Base-by-base conservation (phyloP, 352 stramenopile genomes). In the Phytophthora constricta region DNA sequence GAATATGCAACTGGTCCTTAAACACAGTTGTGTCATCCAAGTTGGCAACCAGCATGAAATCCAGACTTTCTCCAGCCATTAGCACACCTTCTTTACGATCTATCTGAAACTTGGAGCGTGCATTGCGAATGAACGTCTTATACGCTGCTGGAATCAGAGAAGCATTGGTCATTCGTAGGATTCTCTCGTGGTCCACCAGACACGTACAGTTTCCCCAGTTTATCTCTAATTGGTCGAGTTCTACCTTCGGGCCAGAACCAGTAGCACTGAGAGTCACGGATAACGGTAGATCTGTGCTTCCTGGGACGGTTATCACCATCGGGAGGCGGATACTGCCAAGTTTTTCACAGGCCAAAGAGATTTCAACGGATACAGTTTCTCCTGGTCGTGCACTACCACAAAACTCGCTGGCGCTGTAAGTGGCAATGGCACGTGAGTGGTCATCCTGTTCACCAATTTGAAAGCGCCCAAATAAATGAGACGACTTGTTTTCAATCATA, bases 1-100 rank as follows among this genome's bases (percentile, higher is more conserved):
- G 74, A 49, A 99, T 90, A 64, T 98, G 90, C 1, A 99, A 77
- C 58, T 98, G 90, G 61, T 99, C 96, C 56, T 95, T 95, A 69
- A 97, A 95, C 13, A 91, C 45, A 5, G 92, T 79, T 17, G 93
- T 97, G 61, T 99, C 96, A 72, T 99, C 96, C n/a, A 98, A 60
- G 43, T 97, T 97, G 0, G 95, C 96, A 11, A 90, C 89, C 3
- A 99, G 66, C 1, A 79, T 72, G 20, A 98, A 67, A 28, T 84
- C 77, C 0, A 92, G 25, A 17, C 68, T 84, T 61, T 97, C 91
- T 5, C 82, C 79, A 20, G 96, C 92, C 26, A 82, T 66, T 1
- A 99, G 62, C 3, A 89, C 78, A 7, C 92, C 90, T 65, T 99
- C 95, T 34, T 95, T 87, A 14, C 84, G 73, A 62, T 98, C 87